A percentile compares a stretch with the other conserved stretches of the same genome.
These are phyloP conservation scores for Guadua angustifolia DNA, from an alignment of 176 grass and related monocot species.

Conservation along the genomic window DNA sequence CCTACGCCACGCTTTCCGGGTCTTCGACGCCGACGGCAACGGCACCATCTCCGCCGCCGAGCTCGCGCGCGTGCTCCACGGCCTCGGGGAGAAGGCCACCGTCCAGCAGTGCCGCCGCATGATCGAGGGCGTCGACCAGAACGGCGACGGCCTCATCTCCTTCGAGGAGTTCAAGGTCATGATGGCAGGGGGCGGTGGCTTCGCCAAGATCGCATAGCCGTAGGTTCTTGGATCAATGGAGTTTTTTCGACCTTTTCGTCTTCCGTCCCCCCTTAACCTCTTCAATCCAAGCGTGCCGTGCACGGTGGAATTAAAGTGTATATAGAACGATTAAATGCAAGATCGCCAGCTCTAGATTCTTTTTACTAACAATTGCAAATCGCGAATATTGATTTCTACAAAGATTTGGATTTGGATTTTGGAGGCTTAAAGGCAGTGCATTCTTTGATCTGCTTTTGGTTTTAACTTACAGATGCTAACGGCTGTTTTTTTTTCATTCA, in stretches of 20 bases:
- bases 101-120: constrained; percentile 82
- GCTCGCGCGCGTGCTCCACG: constrained; percentile 70
- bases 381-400: neutral
- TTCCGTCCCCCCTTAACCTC: too few species aligned
- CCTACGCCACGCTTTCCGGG: constrained; percentile 77
- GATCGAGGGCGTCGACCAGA: constrained; percentile 88
- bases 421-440: neutral
- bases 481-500: neutral
- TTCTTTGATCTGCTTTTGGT: constrained; percentile 14
- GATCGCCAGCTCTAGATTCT: constrained; percentile 31
- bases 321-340: constrained; percentile 31
- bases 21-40: constrained; percentile 83
- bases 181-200: constrained; percentile 64
- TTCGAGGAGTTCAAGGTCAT: constrained; percentile 98
- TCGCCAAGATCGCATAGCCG: constrained; percentile 39
- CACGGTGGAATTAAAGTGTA: constrained; percentile 42
- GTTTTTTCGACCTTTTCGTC: too few species aligned
- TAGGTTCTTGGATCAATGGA: neutral
- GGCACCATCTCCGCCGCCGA: constrained; percentile 86
- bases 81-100: constrained; percentile 78
- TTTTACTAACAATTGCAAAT: constrained; percentile 28
- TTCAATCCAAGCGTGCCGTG: constrained; percentile 4
- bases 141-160: constrained; percentile 76
- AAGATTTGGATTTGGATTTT: constrained; percentile 23
- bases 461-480: neutral